Conservation (phyloP, 768 basidiomycete genomes). For the Pleurotus ostreatus region DNA sequence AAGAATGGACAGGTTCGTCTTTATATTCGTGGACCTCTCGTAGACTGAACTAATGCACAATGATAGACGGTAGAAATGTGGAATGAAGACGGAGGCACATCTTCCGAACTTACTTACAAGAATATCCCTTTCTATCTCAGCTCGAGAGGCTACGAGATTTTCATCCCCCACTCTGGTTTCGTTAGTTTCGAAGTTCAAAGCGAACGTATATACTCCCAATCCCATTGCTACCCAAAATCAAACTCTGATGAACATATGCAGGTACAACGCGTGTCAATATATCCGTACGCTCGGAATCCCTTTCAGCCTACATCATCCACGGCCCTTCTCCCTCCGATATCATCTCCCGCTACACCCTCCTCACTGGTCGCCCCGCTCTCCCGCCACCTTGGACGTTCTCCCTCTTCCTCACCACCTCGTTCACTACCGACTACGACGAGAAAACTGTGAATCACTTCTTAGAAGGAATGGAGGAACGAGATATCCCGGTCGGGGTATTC, state of each 20-base stretch:
- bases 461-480: slow-evolving; percentile 35
- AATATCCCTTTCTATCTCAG: slow-evolving; percentile 34
- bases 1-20: slow-evolving; percentile 37
- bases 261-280: slow-evolving; percentile 26
- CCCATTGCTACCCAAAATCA: slow-evolving; percentile 13
- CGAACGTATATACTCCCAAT: slow-evolving; percentile 27
- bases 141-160: slow-evolving; percentile 41
- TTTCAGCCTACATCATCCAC: slow-evolving; percentile 37
- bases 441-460: slow-evolving; percentile 41
- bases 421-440: slow-evolving; percentile 41
- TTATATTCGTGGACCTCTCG: neutral
- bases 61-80: slow-evolving; percentile 33
- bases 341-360: slow-evolving; percentile 27
- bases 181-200: slow-evolving; percentile 44
- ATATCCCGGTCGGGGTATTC: slow-evolving; percentile 37
- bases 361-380: slow-evolving; percentile 38
- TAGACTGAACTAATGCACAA: too few species aligned
- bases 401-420: slow-evolving; percentile 45
- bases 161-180: slow-evolving; percentile 41
- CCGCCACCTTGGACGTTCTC: slow-evolving; percentile 48
- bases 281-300: slow-evolving; percentile 33
- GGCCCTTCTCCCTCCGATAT: slow-evolving; percentile 29
- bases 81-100: slow-evolving; percentile 43
- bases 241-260: neutral
- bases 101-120: slow-evolving; percentile 29